Conservation (phyloP, 768 basidiomycete genomes). For the Podaxis mareebaensis region DNA sequence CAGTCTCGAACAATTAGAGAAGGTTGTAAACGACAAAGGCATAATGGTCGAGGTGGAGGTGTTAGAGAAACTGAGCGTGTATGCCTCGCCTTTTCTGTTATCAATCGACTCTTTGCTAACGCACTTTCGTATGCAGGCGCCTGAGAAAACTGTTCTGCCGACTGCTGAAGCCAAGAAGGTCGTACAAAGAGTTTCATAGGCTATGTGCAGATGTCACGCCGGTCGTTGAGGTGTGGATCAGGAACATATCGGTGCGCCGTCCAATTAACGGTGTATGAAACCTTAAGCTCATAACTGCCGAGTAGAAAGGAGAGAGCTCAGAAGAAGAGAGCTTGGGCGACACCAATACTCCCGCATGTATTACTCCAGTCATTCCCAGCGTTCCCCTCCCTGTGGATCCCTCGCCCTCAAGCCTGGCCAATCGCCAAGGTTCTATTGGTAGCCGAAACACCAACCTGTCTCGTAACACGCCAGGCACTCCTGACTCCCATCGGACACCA, state of each 20-base stretch:
- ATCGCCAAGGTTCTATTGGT: no score
- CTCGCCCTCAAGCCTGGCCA: no score
- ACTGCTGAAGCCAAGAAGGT: background rate
- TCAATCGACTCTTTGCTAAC: background rate
- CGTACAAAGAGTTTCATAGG: background rate
- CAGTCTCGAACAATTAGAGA: background rate
- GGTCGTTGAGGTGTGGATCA: background rate
- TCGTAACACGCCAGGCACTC: no score
- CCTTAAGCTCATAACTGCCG: background rate
- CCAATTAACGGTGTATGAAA: background rate
- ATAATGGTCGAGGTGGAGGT: background rate
- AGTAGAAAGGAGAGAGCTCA: no score
- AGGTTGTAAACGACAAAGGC: background rate
- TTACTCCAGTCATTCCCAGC: no score
- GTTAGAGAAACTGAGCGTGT: background rate
- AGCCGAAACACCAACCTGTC: no score
- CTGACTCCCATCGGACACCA: no score
- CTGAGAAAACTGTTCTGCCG: background rate
- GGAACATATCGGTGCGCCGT: background rate
- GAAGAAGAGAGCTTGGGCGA: no score
- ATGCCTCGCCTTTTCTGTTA: background rate
- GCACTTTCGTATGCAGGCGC: background rate
- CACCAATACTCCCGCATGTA: no score
- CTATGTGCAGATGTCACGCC: background rate
- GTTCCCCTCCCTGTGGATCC: no score